Evolutionary conservation across 2,329 filamentous ascomycete species (phyloP), one percentile per base, ranked within the genome.

Genomic region (Fusarium sp.): DNA sequence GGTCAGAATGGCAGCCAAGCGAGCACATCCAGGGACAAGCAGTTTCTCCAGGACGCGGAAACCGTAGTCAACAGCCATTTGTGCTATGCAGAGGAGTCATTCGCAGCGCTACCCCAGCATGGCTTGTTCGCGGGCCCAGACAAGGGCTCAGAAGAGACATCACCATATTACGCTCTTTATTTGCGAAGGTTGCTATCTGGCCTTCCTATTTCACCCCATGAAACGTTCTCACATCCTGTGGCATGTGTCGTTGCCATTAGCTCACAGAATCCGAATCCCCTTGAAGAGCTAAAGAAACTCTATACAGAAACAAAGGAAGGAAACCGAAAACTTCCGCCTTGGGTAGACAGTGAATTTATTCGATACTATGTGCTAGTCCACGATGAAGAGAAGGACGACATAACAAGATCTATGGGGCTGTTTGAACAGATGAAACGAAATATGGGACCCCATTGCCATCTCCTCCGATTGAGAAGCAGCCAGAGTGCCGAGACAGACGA

Each of bases 401-500:
- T 98, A 69, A 90, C 90, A 41, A 93, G 94, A 82, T 97, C 95
- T 18, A 95, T 95, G 81, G 89, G 91, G 23, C 86, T 98, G 33
- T 99, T 97, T 81, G 96, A 99, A 76, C 94, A 98, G 81, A 99
- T 99, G 97, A 99, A 98, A 83, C 91, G 96, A n/a, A 94, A 98
- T 82, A 94, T 99, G 72, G 96, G 96, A 4, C 85, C 98, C 52
- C 95, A 99, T 82, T 99, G 96, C 79, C 96, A 99, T 82, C 86
- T 99, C 16, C 86, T 99, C 38, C 87, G 97, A 71, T 84, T 99
- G 56, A 89, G 95, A 75, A 97, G 94, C 77, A 92, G 90, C 41
- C 93, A 94, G 79, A 95, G 94, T 80, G 91, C 94, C 39, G 90
- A 95, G 70, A 95, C 94, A 3, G 96, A 98, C 80, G 95, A 98